Evolutionary conservation across 2,329 filamentous ascomycete species (phyloP).

Genomic region (Myotisia sp.): DNA sequence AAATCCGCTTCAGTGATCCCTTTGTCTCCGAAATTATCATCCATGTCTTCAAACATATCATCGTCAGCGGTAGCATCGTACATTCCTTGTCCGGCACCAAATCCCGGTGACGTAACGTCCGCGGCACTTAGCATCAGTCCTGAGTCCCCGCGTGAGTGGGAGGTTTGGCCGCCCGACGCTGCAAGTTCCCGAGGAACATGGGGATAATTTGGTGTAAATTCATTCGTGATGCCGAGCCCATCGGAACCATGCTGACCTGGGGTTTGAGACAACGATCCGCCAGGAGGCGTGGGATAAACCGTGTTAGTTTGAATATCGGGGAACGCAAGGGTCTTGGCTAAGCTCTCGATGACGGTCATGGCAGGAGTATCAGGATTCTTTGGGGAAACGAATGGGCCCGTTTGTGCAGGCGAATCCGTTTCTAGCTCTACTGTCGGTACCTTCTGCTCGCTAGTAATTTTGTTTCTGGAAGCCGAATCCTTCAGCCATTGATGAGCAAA

Average conservation of each 20-base stretch:
- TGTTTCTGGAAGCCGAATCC: conserved; percentile 16
- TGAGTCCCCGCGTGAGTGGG: conserved; percentile 8
- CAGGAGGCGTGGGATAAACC: conserved; percentile 42
- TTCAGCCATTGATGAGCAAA: conserved; percentile 30
- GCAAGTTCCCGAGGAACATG: conserved; percentile 10
- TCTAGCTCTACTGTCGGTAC: not conserved
- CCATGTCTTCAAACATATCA: conserved; percentile 45
- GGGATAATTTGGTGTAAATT: conserved; percentile 5
- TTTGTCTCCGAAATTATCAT: conserved; percentile 40
- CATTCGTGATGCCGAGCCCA: not conserved
- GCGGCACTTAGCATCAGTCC: not conserved
- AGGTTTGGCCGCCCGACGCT: conserved; percentile 2
- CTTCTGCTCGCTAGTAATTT: not conserved
- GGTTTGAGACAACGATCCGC: conserved; percentile 4
- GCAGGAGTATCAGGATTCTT: conserved; percentile 13
- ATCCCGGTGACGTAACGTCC: conserved; percentile 14
- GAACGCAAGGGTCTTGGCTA: conserved; percentile 26
- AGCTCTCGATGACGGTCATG: conserved; percentile 25
- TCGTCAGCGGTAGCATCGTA: conserved; percentile 35
- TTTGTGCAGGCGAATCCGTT: not conserved
- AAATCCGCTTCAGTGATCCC: conserved; percentile 50
- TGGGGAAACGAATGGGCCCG: not conserved
- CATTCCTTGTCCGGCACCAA: conserved; percentile 25
- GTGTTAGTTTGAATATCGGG: conserved; percentile 30
- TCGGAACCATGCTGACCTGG: conserved; percentile 5